phyloP scores from a whole-genome alignment of 176 grass and related monocot genomes.

The sorghum (Sorghum bicolor) region Sorghum_bicolor_NCBIv3 NC_012877.2:3200501-3201000 shows the following conservation, averaged over 20 bases:
- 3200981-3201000: not conserved
- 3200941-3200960: not conserved
- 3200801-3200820: not conserved
- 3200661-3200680: not conserved
- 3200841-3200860: not conserved
- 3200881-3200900: not conserved
- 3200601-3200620: not conserved
- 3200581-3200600: not conserved
- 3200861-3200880: not conserved
- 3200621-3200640: not conserved
- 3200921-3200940: not conserved
- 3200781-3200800: not conserved
- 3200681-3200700: not conserved
- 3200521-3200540: not conserved
- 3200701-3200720: not conserved
- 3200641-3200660: not conserved
- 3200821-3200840: not conserved
- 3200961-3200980: not conserved
- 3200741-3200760: not conserved
- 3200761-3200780: not conserved
- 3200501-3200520: not conserved
- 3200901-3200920: not conserved
- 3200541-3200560: not conserved
- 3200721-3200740: not conserved
- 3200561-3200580: not conserved